These are phyloP conservation scores for Colletotrichum cordylinicola DNA, from an alignment of 2,329 filamentous ascomycete genomes.

Conservation along the genomic window DNA sequence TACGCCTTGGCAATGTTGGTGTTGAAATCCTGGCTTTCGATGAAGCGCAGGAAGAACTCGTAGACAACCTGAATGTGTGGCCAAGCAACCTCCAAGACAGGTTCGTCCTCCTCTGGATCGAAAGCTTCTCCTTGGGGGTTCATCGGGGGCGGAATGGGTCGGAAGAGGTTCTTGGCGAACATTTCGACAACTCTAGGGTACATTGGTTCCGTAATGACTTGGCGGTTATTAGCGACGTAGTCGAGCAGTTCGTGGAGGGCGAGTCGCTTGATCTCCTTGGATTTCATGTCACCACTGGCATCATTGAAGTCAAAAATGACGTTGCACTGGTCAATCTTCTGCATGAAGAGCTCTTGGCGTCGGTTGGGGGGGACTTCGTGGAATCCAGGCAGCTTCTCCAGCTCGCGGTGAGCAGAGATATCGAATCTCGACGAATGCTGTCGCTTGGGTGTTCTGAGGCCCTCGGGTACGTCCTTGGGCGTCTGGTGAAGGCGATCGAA, in stretches of 20 bases:
- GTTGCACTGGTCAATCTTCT: slow-evolving; percentile 99
- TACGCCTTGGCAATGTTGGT: slow-evolving; percentile 99
- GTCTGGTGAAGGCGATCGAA: slow-evolving; percentile 91
- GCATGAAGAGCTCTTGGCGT: slow-evolving; percentile 97
- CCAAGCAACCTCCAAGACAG: slow-evolving; percentile 97
- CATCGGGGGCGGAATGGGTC: slow-evolving; percentile 94
- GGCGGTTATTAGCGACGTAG: slow-evolving; percentile 97
- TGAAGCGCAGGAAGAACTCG: slow-evolving; percentile 98
- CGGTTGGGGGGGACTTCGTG: slow-evolving; percentile 96
- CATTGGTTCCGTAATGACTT: slow-evolving; percentile 99
- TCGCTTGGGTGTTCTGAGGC: slow-evolving; percentile 91
- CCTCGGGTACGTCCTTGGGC: slow-evolving; percentile 95
- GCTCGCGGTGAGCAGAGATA: slow-evolving; percentile 93
- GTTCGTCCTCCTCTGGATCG: slow-evolving; percentile 97
- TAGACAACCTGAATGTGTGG: slow-evolving; percentile 99
- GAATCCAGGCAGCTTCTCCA: slow-evolving; percentile 97
- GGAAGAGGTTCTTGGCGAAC: slow-evolving; percentile 98
- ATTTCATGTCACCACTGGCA: slow-evolving; percentile 98
- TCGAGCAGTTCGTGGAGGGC: slow-evolving; percentile 95
- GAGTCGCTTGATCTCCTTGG: slow-evolving; percentile 98
- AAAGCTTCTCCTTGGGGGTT: slow-evolving; percentile 98
- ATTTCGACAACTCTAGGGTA: slow-evolving; percentile 98
- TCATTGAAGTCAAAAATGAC: slow-evolving; percentile 99
- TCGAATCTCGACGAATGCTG: slow-evolving; percentile 98
- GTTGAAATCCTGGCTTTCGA: slow-evolving; percentile 99